These are phyloP conservation scores for Piper longum DNA, from an alignment of 164 flowering plant genomes.

Conservation along the genomic window DNA sequence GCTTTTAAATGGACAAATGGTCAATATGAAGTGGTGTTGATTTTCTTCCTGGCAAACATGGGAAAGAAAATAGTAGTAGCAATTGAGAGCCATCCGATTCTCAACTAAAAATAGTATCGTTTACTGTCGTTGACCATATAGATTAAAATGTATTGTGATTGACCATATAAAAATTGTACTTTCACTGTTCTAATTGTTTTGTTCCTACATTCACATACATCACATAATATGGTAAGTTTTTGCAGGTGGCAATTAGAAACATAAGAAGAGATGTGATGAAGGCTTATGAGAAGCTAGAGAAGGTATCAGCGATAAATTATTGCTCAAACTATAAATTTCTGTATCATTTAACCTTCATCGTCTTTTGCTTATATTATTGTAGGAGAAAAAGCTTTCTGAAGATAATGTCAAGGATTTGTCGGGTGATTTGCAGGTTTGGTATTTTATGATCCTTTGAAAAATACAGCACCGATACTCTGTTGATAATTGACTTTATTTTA, in stretches of 20 bases:
- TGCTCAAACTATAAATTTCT: not conserved
- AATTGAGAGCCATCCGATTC: no score
- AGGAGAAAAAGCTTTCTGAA: constrained; percentile 97
- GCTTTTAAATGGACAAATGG: not conserved
- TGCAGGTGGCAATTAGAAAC: constrained; percentile 50
- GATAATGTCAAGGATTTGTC: constrained; percentile 89
- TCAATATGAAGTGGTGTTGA: not conserved
- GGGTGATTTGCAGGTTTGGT: constrained; percentile 70
- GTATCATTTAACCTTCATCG: not conserved
- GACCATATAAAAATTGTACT: no score
- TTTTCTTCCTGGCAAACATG: not conserved
- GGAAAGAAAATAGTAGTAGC: not conserved
- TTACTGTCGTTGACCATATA: no score
- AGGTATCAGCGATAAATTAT: constrained; percentile 29
- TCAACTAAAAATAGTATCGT: not conserved
- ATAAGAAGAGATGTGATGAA: constrained; percentile 89
- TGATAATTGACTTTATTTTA: no score
- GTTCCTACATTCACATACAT: no score
- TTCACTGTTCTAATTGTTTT: no score
- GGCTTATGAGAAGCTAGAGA: constrained; percentile 88
- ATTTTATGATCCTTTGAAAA: not conserved
- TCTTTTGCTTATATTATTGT: constrained; percentile 7
- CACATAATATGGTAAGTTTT: no score
- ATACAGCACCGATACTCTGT: not conserved
- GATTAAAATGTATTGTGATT: no score